phyloP scores from a whole-genome alignment of 2,329 filamentous ascomycete genomes.

The Paradendryphiella salina region DNA sequence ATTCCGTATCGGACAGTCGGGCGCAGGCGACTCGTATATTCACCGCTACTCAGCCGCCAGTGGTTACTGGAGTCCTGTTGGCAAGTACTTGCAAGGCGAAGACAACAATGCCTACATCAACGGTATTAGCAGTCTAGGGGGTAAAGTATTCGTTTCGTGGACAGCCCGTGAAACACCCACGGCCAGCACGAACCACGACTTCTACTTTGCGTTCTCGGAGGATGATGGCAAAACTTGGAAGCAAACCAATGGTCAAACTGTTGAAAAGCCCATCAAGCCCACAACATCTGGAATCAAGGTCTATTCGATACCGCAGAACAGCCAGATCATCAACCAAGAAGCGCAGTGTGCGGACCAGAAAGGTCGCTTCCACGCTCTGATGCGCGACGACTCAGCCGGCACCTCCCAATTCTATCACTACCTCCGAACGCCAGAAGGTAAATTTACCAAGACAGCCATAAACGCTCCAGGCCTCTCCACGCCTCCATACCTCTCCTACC shows the following conservation, averaged over 20 bases:
- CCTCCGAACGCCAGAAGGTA: slow-evolving; percentile 32
- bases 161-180: slow-evolving; percentile 56
- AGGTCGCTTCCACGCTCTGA: slow-evolving; percentile 56
- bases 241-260: slow-evolving; percentile 43
- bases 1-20: slow-evolving; percentile 57
- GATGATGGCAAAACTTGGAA: slow-evolving; percentile 52
- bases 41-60: slow-evolving; percentile 49
- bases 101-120: slow-evolving; percentile 59
- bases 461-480: slow-evolving; percentile 34
- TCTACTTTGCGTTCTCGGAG: slow-evolving; percentile 56
- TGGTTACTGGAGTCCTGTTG: slow-evolving; percentile 47
- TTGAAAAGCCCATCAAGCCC: slow-evolving; percentile 51
- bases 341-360: slow-evolving; percentile 52
- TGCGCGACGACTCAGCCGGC: slow-evolving; percentile 48
- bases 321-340: slow-evolving; percentile 57
- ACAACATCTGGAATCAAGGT: slow-evolving; percentile 50
- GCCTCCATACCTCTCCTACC: slow-evolving; percentile 40
- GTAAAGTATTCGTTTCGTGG: slow-evolving; percentile 53
- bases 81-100: slow-evolving; percentile 51
- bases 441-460: slow-evolving; percentile 40
- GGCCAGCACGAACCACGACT: slow-evolving; percentile 55
- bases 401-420: slow-evolving; percentile 41
- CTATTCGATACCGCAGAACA: slow-evolving; percentile 52
- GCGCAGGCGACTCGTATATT: slow-evolving; percentile 55
- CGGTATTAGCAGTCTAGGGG: slow-evolving; percentile 48